phyloP scores from a whole-genome alignment of 768 basidiomycete genomes.

The Nidularia pulvinata region DNA sequence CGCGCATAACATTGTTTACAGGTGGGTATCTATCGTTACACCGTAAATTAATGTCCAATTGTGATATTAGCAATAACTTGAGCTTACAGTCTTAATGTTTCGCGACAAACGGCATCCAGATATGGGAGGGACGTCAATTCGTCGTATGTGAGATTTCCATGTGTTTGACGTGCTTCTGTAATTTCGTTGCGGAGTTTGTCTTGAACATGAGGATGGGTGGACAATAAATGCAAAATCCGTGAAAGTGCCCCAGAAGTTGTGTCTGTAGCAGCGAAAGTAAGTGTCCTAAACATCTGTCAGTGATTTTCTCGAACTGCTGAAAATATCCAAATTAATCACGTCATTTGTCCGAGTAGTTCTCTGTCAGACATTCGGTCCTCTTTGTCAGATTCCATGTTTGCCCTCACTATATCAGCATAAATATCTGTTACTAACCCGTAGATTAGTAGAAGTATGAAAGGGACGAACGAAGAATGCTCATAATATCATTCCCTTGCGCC shows the following conservation, averaged over 20 bases:
- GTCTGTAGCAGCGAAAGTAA: slow-evolving; percentile 39
- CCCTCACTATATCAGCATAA: slow-evolving; percentile 20
- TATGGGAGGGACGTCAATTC: slow-evolving; percentile 29
- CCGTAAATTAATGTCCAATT: background rate
- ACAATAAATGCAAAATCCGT: slow-evolving; percentile 29
- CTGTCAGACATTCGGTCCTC: slow-evolving; percentile 26
- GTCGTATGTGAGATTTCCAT: slow-evolving; percentile 29
- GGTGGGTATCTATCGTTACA: slow-evolving; percentile 13
- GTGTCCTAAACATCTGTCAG: slow-evolving; percentile 7
- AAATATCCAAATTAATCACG: slow-evolving; percentile 10
- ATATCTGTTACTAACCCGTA: background rate
- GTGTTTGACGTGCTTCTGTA: slow-evolving; percentile 11
- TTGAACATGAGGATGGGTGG: slow-evolving; percentile 22
- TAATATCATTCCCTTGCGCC: slow-evolving; percentile 41
- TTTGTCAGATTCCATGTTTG: slow-evolving; percentile 24
- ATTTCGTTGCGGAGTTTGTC: slow-evolving; percentile 35
- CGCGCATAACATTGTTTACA: slow-evolving; percentile 5
- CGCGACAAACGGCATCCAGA: slow-evolving; percentile 33
- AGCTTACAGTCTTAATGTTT: slow-evolving; percentile 36
- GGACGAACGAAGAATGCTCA: slow-evolving; percentile 42
- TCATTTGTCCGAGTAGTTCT: slow-evolving; percentile 31
- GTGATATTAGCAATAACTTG: background rate
- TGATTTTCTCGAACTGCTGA: background rate
- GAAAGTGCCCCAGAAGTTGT: slow-evolving; percentile 40
- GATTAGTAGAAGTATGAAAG: background rate